Conservation (phyloP, 108 stramenopile species). For the Epipyxis sp. region DNA sequence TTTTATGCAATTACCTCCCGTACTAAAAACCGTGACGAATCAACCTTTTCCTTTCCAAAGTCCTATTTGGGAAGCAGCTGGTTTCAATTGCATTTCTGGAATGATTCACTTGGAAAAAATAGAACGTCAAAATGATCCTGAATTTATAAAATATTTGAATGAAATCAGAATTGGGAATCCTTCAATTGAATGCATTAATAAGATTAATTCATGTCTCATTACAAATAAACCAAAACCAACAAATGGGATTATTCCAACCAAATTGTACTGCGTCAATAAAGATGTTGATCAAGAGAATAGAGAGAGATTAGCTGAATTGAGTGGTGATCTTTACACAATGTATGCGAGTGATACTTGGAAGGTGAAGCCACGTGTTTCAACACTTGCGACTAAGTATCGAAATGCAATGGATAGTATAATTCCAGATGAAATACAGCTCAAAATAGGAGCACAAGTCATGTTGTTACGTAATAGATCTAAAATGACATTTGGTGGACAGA, state of each 20-base stretch:
- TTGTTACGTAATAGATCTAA: conserved; percentile 17
- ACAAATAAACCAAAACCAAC: background rate
- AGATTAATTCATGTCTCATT: background rate
- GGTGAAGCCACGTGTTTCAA: background rate
- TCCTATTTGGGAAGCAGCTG: conserved; percentile 12
- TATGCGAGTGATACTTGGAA: conserved; percentile 1
- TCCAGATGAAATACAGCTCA: conserved; percentile 8
- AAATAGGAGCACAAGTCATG: conserved; percentile 39
- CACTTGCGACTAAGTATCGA: background rate
- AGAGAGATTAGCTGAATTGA: background rate
- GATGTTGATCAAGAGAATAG: conserved; percentile 32
- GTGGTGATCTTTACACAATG: background rate
- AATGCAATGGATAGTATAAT: background rate
- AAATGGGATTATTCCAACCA: conserved; percentile 33
- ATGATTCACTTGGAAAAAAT: conserved; percentile 18
- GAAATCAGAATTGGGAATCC: background rate
- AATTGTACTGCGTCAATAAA: conserved; percentile 29
- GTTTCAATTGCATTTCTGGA: background rate
- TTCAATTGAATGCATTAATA: background rate
- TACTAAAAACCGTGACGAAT: background rate
- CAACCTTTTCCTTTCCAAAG: background rate
- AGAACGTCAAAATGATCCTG: conserved; percentile 24
- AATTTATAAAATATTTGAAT: conserved; percentile 25
- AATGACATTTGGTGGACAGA: background rate
- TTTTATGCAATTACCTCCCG: conserved; percentile 43